Conservation (phyloP, 129 eudicot genomes). For the Logfia minima region DNA sequence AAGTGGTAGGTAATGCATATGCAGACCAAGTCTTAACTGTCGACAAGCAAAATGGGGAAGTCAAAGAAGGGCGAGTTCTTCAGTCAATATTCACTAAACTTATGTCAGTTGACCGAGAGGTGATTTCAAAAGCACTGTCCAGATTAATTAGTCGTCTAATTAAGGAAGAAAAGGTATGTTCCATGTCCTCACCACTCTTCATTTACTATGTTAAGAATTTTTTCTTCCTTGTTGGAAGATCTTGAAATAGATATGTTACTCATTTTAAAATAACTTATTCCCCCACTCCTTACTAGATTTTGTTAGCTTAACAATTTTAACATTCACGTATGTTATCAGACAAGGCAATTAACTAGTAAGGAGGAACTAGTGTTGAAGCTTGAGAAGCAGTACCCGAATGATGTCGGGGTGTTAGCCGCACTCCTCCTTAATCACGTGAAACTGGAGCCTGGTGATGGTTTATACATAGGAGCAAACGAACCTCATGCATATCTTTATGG, state of each 20-base stretch:
- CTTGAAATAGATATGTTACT: too few relatives aligned
- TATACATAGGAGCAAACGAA: constrained; percentile 83
- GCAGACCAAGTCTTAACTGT: constrained; percentile 38
- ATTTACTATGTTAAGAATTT: too few relatives aligned
- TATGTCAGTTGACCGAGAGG: constrained; percentile 61
- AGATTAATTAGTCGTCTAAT: constrained; percentile 54
- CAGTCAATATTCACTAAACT: constrained; percentile 59
- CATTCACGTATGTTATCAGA: constrained; percentile 32
- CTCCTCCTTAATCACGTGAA: constrained; percentile 70
- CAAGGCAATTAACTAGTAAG: constrained; percentile 52
- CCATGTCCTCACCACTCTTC: not conserved
- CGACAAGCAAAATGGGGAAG: constrained; percentile 45
- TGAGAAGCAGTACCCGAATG: constrained; percentile 74
- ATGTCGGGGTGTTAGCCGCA: constrained; percentile 80
- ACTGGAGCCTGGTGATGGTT: constrained; percentile 79
- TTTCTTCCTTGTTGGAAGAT: too few relatives aligned
- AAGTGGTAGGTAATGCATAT: constrained; percentile 57
- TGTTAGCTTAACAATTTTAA: not conserved
- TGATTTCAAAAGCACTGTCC: constrained; percentile 44
- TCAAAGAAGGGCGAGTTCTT: constrained; percentile 46
- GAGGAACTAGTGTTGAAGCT: constrained; percentile 69
- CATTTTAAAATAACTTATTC: too few relatives aligned
- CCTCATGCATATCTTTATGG: constrained; percentile 87
- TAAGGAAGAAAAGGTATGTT: constrained; percentile 47
- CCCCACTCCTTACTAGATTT: too few relatives aligned